A percentile compares a stretch with the other conserved stretches of the same genome.
Evolutionary conservation across 164 flowering plant species (phyloP).

Genomic region (Sextonia rubra): DNA sequence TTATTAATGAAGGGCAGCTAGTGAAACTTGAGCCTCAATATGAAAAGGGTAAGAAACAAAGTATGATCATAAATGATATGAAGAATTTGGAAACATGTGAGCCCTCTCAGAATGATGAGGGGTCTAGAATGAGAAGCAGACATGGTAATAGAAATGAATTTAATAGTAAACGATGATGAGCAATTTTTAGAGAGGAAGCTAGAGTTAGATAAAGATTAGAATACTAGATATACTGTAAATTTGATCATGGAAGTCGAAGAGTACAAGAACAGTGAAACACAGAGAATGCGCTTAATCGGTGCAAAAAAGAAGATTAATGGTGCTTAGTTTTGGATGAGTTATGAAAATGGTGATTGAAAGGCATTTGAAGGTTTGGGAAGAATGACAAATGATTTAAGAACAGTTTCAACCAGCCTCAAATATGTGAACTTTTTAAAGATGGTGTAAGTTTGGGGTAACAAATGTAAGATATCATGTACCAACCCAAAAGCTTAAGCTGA

Average conservation of each 20-base stretch:
- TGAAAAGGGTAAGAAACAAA: conserved; percentile 8
- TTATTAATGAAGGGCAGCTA: too few relatives aligned
- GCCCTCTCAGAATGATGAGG: conserved; percentile 10
- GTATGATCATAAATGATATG: conserved; percentile 9
- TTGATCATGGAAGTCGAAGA: too few relatives aligned
- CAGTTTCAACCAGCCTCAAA: not conserved
- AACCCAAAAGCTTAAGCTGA: too few relatives aligned
- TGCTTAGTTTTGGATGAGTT: not conserved
- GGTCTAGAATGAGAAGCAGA: conserved; percentile 12
- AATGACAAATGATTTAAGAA: not conserved
- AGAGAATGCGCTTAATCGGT: too few relatives aligned
- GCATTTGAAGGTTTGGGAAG: not conserved
- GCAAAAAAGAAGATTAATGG: not conserved
- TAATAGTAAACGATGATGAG: conserved; percentile 33
- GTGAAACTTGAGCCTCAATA: conserved; percentile 1
- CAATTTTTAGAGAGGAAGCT: not conserved
- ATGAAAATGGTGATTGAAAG: not conserved
- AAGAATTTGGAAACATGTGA: conserved; percentile 18
- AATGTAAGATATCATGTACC: too few relatives aligned
- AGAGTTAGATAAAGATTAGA: not conserved
- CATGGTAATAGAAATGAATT: conserved; percentile 11
- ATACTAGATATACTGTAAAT: not conserved
- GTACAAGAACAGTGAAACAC: too few relatives aligned
- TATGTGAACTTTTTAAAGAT: not conserved
- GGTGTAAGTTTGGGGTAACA: not conserved